Evolutionary conservation across 164 flowering plant species (phyloP).

Genomic region (Umbellularia californica): DNA sequence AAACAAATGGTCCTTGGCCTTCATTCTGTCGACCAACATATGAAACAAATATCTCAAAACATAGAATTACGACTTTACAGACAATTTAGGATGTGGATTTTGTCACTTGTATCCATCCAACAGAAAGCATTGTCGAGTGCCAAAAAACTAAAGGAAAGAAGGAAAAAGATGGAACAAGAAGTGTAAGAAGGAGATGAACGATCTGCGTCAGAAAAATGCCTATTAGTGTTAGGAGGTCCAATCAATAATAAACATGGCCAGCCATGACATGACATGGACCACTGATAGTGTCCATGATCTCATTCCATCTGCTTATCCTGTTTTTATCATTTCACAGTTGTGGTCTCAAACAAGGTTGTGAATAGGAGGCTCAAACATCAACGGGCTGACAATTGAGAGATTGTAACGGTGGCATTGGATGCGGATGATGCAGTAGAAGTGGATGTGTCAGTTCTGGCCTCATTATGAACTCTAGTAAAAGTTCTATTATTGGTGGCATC

Average conservation of each 20-base stretch:
- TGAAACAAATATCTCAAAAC: too few species aligned
- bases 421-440: not conserved
- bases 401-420: not conserved
- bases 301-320: not conserved
- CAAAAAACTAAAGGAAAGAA: too few species aligned
- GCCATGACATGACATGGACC: not conserved
- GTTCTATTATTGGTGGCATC: constrained; percentile 7
- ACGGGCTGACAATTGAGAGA: not conserved
- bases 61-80: too few species aligned
- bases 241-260: not conserved
- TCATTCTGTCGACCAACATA: too few species aligned
- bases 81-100: too few species aligned
- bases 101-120: too few species aligned
- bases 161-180: too few species aligned
- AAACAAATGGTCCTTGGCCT: too few species aligned
- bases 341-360: not conserved
- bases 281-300: not conserved
- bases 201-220: not conserved
- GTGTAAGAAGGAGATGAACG: too few species aligned
- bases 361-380: not conserved
- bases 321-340: not conserved
- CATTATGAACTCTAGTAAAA: not conserved
- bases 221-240: too few species aligned
- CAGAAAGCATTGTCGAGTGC: too few species aligned
- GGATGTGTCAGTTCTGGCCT: not conserved